Evolutionary conservation across 225 moss, liverwort and hornwort genomes (phyloP).

Genomic region (Bryum argenteum): DNA sequence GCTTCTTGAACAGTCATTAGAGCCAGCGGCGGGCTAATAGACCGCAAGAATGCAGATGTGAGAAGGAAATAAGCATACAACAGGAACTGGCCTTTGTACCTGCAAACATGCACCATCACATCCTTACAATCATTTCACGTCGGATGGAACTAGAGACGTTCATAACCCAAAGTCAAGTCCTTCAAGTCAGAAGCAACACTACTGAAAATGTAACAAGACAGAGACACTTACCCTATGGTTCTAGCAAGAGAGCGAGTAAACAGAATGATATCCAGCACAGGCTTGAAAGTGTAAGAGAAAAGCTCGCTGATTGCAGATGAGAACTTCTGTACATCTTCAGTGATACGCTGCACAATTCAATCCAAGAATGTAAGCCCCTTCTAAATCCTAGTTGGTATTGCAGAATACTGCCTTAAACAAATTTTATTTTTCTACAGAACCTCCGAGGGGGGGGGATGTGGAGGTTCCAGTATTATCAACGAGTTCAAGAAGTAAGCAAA

Average conservation of each 20-base stretch:
- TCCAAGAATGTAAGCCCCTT: background rate
- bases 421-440: no score
- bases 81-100: conserved; percentile 54
- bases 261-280: conserved; percentile 52
- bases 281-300: conserved; percentile 60
- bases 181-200: background rate
- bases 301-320: conserved; percentile 51
- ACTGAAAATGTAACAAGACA: conserved; percentile 16
- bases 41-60: conserved; percentile 52
- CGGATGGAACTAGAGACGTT: background rate
- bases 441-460: no score
- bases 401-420: background rate
- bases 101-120: conserved; percentile 32
- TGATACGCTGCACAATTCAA: conserved; percentile 48
- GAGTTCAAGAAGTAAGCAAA: no score
- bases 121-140: no score
- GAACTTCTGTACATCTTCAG: conserved; percentile 56
- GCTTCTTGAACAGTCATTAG: conserved; percentile 58
- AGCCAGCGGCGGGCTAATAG: conserved; percentile 54
- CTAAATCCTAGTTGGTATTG: background rate
- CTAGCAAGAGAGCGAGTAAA: conserved; percentile 52
- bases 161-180: no score
- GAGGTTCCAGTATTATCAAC: no score
- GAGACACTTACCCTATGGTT: conserved; percentile 42
- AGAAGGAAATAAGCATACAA: conserved; percentile 50